These are phyloP conservation scores for Calocybe gangraenosa DNA, from an alignment of 768 basidiomycete genomes.

Conservation along the genomic window DNA sequence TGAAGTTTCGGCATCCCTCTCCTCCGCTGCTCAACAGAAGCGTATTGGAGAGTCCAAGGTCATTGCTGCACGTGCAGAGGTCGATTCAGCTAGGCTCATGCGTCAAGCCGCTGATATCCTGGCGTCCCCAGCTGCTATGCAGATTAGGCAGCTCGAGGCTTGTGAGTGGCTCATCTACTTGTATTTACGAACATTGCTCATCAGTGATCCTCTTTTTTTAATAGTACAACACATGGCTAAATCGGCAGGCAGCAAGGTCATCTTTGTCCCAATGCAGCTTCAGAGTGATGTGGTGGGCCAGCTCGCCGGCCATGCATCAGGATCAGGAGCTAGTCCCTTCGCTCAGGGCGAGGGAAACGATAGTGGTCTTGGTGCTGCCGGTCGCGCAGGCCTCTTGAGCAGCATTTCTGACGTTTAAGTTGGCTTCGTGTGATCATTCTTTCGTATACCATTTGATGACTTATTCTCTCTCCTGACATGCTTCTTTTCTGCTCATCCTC, in stretches of 20 bases:
- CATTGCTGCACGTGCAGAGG: conserved; percentile 93
- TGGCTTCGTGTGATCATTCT: background rate
- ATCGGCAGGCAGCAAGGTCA: conserved; percentile 81
- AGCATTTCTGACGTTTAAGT: conserved; percentile 43
- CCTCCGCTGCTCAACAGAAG: conserved; percentile 95
- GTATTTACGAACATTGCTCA: background rate
- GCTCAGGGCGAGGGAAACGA: conserved; percentile 33
- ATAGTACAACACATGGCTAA: conserved; percentile 90
- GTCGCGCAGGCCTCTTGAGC: conserved; percentile 50
- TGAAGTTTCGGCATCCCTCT: conserved; percentile 87
- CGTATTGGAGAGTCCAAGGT: conserved; percentile 95
- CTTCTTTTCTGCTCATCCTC: background rate
- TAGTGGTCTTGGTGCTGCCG: conserved; percentile 33
- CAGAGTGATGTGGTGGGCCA: conserved; percentile 68
- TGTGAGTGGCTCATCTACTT: conserved; percentile 27
- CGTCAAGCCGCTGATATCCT: conserved; percentile 94
- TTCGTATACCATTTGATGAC: conserved; percentile 1
- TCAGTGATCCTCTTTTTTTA: background rate
- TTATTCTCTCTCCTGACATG: too few relatives aligned
- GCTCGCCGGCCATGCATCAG: conserved; percentile 27
- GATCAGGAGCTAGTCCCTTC: conserved; percentile 20
- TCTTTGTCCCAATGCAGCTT: conserved; percentile 92
- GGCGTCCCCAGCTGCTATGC: conserved; percentile 95
- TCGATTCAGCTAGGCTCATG: conserved; percentile 94
- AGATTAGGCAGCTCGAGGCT: conserved; percentile 95